A percentile compares a stretch with the other conserved stretches of the same genome.
phyloP scores from a whole-genome alignment of 1,284 basidiomycete genomes.

The Sphagnurus paluster region DNA sequence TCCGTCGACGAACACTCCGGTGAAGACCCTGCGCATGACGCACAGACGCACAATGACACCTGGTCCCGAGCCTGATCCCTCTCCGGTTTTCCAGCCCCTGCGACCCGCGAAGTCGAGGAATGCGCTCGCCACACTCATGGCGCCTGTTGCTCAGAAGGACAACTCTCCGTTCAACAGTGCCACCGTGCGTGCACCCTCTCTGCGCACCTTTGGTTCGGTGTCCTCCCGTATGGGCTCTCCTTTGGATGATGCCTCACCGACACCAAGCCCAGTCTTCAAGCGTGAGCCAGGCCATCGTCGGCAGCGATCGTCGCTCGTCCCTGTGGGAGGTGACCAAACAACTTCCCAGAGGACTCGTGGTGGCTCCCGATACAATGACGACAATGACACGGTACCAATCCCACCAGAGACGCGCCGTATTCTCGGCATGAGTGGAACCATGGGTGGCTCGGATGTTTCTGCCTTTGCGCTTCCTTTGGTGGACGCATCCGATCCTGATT shows the following conservation, averaged over 20 bases:
- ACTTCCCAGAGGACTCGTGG: constrained; percentile 1
- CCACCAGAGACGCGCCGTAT: constrained; percentile 49
- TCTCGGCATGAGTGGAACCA: constrained; percentile 63
- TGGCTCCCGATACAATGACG: constrained; percentile 4
- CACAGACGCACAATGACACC: constrained; percentile 52
- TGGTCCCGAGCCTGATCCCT: constrained; percentile 52
- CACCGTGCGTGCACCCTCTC: constrained; percentile 37
- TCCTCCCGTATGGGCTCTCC: constrained; percentile 16
- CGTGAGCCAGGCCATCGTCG: constrained; percentile 35
- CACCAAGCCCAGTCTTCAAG: constrained; percentile 51
- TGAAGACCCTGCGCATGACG: constrained; percentile 31
- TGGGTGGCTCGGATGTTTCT: constrained; percentile 56
- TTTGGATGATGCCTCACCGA: constrained; percentile 15
- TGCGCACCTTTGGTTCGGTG: constrained; percentile 48
- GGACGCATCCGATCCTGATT: constrained; percentile 62
- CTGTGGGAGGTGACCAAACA: constrained; percentile 16
- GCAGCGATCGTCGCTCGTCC: constrained; percentile 37
- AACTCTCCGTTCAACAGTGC: constrained; percentile 14
- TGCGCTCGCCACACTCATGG: constrained; percentile 17
- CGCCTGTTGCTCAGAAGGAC: constrained; percentile 8
- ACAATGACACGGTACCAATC: constrained; percentile 37
- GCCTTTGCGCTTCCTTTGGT: constrained; percentile 40
- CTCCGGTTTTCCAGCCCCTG: constrained; percentile 59
- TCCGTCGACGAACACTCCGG: constrained; percentile 22
- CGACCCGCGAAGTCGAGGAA: constrained; percentile 44